Evolutionary conservation across 306 rosid species (phyloP).

Genomic region (Lotus japonicus): DNA sequence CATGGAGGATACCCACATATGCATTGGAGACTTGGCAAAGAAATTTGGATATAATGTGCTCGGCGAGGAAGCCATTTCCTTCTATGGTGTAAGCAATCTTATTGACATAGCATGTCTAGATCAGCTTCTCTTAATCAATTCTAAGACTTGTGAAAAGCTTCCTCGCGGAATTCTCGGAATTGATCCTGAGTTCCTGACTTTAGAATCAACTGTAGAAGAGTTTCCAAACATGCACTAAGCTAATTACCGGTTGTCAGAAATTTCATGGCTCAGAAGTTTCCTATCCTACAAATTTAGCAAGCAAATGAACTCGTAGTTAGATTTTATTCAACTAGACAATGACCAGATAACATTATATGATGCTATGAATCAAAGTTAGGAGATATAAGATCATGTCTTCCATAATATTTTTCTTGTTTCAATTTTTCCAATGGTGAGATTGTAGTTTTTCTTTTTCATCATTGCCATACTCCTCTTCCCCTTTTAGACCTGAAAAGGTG

Average conservation of each 20-base stretch:
- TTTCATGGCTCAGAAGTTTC: background rate
- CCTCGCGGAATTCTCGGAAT: too few relatives aligned
- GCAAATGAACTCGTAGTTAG: background rate
- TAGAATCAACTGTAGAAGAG: too few relatives aligned
- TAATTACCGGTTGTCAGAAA: constrained; percentile 1
- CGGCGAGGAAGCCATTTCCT: constrained; percentile 60
- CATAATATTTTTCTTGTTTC: background rate
- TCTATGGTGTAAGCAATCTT: constrained; percentile 72
- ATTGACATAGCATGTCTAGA: background rate
- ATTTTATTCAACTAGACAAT: too few relatives aligned
- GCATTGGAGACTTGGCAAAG: constrained; percentile 77
- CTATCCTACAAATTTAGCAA: background rate
- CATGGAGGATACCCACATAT: constrained; percentile 92
- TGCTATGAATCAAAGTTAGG: background rate
- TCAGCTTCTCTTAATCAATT: too few relatives aligned
- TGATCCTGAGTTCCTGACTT: too few relatives aligned
- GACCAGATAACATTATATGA: background rate
- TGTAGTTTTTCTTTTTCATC: background rate
- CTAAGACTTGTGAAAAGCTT: too few relatives aligned
- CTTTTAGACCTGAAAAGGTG: background rate
- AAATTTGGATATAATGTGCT: constrained; percentile 40
- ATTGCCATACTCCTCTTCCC: background rate
- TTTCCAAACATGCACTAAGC: background rate
- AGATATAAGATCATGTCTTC: background rate
- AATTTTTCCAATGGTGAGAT: background rate